Evolutionary conservation across 1,139 yeast species (phyloP), one percentile per base, ranked within the genome.

Genomic region (Pichia sp.): DNA sequence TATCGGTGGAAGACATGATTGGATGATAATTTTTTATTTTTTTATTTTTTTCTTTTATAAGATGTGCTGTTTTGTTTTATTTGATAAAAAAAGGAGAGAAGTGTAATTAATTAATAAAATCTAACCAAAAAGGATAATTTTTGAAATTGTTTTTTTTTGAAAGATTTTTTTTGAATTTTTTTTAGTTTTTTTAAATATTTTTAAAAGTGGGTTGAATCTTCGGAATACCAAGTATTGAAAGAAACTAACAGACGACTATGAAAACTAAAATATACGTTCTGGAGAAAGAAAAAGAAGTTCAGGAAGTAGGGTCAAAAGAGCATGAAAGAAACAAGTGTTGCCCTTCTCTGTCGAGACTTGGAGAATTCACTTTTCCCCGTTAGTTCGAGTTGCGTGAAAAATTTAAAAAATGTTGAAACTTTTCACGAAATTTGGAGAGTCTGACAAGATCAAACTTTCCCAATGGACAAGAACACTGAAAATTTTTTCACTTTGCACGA

Each of bases 1-100:
- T 66, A 60, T 71, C 76, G 45, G 67, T 56, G 61, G 77, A 70
- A 61, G 81, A 76, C 80, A 76, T 74, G 45, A 18, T 43, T 40
- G 32, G 4, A 42, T 9, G 12, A 29, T 37, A n/a, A n/a, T n/a
- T n/a, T n/a, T n/a, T 41, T 50, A 15, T 42, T 48, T 46, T 44
- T 53, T 44, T 36, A 23, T 43, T 44, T 48, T 47, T 48, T 50
- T 39, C 13, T 32, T 23, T 38, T 39, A 32, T 18, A 25, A 29
- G 45, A 43, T 50, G 42, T 44, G 47, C 44, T 47, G 42, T 40
- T 47, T 39, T 25, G 15, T 40, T 23, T 44, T 24, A 32, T 30
- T 20, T 30, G 37, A 38, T n/a, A 35, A 30, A 18, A 26, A 35
- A 42, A 34, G 34, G 43, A 18, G 42, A 41, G 35, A 40, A 45